Percentiles rank a stretch among this genome's conserved stretches.
These are phyloP conservation scores for Candida sphagnicola DNA, from an alignment of 805 yeast species.

Conservation along the genomic window DNA sequence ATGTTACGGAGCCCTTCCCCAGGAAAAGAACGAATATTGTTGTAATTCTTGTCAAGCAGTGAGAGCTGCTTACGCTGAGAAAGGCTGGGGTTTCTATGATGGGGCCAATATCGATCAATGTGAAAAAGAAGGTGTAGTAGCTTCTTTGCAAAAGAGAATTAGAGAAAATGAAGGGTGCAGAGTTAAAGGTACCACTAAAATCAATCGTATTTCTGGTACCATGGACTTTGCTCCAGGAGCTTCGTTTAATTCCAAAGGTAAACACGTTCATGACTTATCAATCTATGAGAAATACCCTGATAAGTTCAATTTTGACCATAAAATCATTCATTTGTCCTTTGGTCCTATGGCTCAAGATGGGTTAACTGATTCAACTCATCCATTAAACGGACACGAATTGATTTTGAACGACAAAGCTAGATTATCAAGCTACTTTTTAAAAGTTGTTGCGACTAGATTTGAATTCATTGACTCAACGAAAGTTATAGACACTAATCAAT, in stretches of 20 bases:
- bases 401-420: slow-evolving; percentile 49
- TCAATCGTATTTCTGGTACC: slow-evolving; percentile 86
- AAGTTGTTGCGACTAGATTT: slow-evolving; percentile 86
- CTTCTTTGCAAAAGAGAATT: slow-evolving; percentile 52
- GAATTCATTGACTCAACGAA: slow-evolving; percentile 55
- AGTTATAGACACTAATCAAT: slow-evolving; percentile 80
- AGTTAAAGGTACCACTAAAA: slow-evolving; percentile 69
- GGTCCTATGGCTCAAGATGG: slow-evolving; percentile 44
- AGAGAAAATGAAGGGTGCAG: slow-evolving; percentile 76
- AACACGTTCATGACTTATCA: slow-evolving; percentile 84
- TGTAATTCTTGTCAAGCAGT: slow-evolving; percentile 87
- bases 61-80: slow-evolving; percentile 68
- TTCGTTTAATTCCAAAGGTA: slow-evolving; percentile 52
- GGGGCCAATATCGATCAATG: slow-evolving; percentile 88
- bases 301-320: slow-evolving; percentile 72
- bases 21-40: slow-evolving; percentile 52
- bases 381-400: slow-evolving; percentile 55
- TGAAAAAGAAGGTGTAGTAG: slow-evolving; percentile 81
- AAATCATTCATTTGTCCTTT: slow-evolving; percentile 76
- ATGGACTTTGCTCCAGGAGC: slow-evolving; percentile 96
- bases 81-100: slow-evolving; percentile 86
- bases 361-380: slow-evolving; percentile 47
- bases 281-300: slow-evolving; percentile 53
- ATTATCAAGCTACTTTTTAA: slow-evolving; percentile 72
- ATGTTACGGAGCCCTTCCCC: slow-evolving; percentile 82